Evolutionary conservation across 2,329 filamentous ascomycete species (phyloP).

Genomic region (Geosmithia putterillii): DNA sequence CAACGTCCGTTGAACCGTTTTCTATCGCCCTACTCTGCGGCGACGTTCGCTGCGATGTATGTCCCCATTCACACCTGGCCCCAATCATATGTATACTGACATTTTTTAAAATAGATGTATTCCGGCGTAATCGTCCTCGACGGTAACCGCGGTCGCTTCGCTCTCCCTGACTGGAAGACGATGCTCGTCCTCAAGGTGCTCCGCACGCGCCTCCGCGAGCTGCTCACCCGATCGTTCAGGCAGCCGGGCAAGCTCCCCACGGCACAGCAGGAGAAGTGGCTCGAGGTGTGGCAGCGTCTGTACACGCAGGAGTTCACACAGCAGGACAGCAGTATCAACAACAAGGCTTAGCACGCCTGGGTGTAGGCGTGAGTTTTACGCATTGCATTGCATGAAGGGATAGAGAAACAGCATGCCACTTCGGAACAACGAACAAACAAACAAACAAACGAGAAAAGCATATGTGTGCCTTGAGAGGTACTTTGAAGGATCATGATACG

Average conservation of each 20-base stretch:
- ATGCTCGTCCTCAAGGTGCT: slow-evolving; percentile 82
- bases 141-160: slow-evolving; percentile 74
- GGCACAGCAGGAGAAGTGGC: slow-evolving; percentile 58
- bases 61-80: slow-evolving; percentile 9
- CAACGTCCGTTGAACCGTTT: slow-evolving; percentile 68
- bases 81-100: not conserved
- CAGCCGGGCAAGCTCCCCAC: slow-evolving; percentile 50
- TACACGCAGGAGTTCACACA: slow-evolving; percentile 40
- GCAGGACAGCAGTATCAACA: slow-evolving; percentile 15
- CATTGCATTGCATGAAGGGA: too few species aligned
- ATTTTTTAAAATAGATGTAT: slow-evolving; percentile 48
- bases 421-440: not conserved
- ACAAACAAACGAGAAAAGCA: not conserved
- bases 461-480: not conserved
- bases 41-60: slow-evolving; percentile 74
- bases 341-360: slow-evolving; percentile 13
- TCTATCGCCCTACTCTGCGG: slow-evolving; percentile 76
- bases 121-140: slow-evolving; percentile 80
- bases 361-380: too few species aligned
- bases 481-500: not conserved
- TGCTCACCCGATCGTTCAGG: slow-evolving; percentile 61
- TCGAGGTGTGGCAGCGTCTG: slow-evolving; percentile 61
- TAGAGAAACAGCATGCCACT: not conserved
- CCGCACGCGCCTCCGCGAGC: slow-evolving; percentile 59
- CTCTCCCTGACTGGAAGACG: slow-evolving; percentile 77